Percentiles rank a stretch among this genome's conserved stretches.
Conservation (phyloP, 306 rosid genomes). For the Dalbergia oliveri region DNA sequence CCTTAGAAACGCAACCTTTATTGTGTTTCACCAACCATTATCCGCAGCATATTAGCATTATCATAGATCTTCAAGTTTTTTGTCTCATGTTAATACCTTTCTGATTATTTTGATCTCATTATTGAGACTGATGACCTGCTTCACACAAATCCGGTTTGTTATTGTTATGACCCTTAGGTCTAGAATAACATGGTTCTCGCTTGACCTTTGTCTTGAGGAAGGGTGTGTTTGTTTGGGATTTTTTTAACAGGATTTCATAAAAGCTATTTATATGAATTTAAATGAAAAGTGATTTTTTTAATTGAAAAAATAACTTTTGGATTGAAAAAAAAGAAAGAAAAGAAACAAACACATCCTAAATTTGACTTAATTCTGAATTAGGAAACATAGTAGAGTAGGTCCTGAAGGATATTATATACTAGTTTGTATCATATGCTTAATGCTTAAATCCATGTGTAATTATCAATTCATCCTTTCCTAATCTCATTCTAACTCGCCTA, state of each 20-base stretch:
- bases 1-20: conserved; percentile 11
- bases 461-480: conserved; percentile 6
- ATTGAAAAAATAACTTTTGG: too few relatives aligned
- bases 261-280: too few relatives aligned
- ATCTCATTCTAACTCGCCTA: background rate
- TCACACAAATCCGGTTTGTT: background rate
- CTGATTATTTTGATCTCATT: conserved; percentile 9
- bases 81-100: background rate
- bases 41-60: background rate
- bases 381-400: background rate
- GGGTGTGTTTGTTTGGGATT: too few relatives aligned
- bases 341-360: too few relatives aligned
- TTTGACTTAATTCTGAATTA: background rate
- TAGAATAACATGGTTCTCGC: too few relatives aligned
- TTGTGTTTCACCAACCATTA: conserved; percentile 38
- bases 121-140: conserved; percentile 18
- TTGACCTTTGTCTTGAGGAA: background rate
- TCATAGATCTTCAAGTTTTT: background rate
- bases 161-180: too few relatives aligned
- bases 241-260: too few relatives aligned
- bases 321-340: too few relatives aligned
- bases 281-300: too few relatives aligned
- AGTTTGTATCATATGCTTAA: background rate
- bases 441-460: background rate
- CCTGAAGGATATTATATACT: background rate